Evolutionary conservation across 139 green algal species (phyloP).

Genomic region (Auxenochlorella pyrenoidosa): DNA sequence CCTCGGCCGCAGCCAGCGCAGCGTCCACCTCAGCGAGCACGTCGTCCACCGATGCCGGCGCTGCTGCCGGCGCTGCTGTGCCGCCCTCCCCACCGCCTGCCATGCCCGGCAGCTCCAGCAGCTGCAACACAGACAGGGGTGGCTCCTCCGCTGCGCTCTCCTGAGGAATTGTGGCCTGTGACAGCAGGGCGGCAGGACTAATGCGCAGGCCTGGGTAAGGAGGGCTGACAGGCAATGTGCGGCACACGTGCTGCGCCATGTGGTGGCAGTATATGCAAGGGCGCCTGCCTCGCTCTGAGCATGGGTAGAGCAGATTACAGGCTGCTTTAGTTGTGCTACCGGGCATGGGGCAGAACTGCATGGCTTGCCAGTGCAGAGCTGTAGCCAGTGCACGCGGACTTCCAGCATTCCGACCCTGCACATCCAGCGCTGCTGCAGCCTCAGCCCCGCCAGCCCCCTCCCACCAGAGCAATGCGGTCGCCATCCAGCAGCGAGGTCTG

Average conservation of each 20-base stretch:
- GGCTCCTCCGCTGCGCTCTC: constrained; percentile 21
- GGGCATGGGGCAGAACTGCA: background rate
- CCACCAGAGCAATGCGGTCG: background rate
- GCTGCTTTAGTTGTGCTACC: too few relatives aligned
- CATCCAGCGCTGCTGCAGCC: too few relatives aligned
- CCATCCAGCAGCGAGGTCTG: background rate
- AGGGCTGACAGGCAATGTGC: too few relatives aligned
- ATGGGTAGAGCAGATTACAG: too few relatives aligned
- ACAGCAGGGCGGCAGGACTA: background rate
- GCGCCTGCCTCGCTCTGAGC: too few relatives aligned
- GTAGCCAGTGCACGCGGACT: too few relatives aligned
- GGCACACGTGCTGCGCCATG: too few relatives aligned
- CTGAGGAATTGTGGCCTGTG: constrained; percentile 19
- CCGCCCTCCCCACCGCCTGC: background rate
- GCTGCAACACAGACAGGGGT: background rate
- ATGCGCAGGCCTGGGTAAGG: background rate
- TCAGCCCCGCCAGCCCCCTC: background rate
- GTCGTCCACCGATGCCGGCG: background rate
- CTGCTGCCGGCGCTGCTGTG: background rate
- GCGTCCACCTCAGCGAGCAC: constrained; percentile 31
- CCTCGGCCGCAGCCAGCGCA: constrained; percentile 6
- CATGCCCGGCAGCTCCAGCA: constrained; percentile 1
- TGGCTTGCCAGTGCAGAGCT: background rate
- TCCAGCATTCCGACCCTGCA: too few relatives aligned
- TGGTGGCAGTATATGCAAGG: too few relatives aligned